Base-by-base conservation (phyloP, 164 flowering plant genomes). In the Litsea cubeba region DNA sequence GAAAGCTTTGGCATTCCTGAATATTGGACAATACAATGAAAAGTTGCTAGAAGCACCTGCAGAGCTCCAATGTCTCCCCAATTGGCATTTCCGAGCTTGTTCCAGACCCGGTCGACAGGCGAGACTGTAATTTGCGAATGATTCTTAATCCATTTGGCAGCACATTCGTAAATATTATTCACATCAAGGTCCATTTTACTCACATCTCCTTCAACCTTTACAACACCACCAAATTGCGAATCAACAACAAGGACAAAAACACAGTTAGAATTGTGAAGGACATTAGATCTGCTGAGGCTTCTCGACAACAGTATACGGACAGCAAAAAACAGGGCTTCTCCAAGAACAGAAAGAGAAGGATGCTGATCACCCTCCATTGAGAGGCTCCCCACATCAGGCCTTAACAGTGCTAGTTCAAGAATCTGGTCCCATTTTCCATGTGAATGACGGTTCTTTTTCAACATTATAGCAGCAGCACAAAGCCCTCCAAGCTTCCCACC, bases 81-180 rank as follows among this genome's bases (percentile, higher is more conserved):
- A 71, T 92, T 92, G 70, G 94, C 97, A 87, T 91, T 94, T 70
- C 98, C 98, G 68, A 94, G 91, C 83, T 92, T 90, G 86, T 91
- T 94, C 97, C 98, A 94, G 50, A 94, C 85, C 71, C 89, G 84
- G 74, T 91, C 93, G 66, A 90, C 76, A 0, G 92, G 89, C 62
- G 98, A 89, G 46, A 92, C 88, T 3, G 85, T 24, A 70, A 94
- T 71, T 50, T 72, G 80, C 15, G 89, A 82, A 83, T 91, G 90
- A 12, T 70, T 76, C 76, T 72, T 85, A 11, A 94, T 81, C 98
- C 98, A 94, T 64, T 89, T 92, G 14, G 91, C 88, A 49, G 90
- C 90, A 75, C 83, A 88, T 51, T 81, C 86, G 77, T 94, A 92
- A 28, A 88, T 83, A 78, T 88, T 80, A 80, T 80, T 85, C 65